A percentile compares a stretch with the other conserved stretches of the same genome.
These are phyloP conservation scores for Penicillium sp. DNA, from an alignment of 2,329 filamentous ascomycete species.

Conservation along the genomic window DNA sequence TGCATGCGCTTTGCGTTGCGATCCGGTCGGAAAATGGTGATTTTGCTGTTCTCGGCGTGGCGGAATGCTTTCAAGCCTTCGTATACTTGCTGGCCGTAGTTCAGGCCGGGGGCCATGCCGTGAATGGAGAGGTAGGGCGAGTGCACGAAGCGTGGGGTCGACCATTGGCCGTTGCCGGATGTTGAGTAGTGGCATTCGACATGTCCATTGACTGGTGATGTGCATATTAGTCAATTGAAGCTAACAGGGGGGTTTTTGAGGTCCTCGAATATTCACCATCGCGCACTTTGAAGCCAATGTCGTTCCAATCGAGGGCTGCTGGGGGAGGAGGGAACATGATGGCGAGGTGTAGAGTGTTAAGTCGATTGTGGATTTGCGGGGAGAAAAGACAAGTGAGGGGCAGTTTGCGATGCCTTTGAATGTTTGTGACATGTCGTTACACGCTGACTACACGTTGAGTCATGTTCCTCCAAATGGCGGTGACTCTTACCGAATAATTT, in stretches of 20 bases:
- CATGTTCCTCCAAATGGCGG: background rate
- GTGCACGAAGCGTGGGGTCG: slow-evolving; percentile 73
- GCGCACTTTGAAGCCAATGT: slow-evolving; percentile 89
- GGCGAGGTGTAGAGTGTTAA: background rate
- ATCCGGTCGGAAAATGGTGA: slow-evolving; percentile 85
- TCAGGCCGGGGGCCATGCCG: slow-evolving; percentile 91
- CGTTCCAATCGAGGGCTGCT: slow-evolving; percentile 71
- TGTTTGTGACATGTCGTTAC: background rate
- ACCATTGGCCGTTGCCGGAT: slow-evolving; percentile 73
- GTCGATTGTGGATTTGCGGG: background rate
- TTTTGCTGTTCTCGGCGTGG: slow-evolving; percentile 59
- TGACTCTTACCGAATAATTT: background rate
- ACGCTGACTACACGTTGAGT: too few species aligned
- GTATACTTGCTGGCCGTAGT: slow-evolving; percentile 97
- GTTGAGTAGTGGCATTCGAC: slow-evolving; percentile 83
- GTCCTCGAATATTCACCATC: slow-evolving; percentile 65
- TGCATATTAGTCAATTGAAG: background rate
- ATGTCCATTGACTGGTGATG: slow-evolving; percentile 75
- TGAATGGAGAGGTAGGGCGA: slow-evolving; percentile 88
- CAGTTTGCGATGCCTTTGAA: background rate
- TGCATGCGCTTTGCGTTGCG: slow-evolving; percentile 84
- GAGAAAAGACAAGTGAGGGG: background rate
- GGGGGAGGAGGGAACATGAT: slow-evolving; percentile 40
- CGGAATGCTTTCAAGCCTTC: slow-evolving; percentile 99
- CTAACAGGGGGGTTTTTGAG: too few species aligned